Base-by-base conservation (phyloP, 164 flowering plant genomes). In the Liquidambar formosana region DNA sequence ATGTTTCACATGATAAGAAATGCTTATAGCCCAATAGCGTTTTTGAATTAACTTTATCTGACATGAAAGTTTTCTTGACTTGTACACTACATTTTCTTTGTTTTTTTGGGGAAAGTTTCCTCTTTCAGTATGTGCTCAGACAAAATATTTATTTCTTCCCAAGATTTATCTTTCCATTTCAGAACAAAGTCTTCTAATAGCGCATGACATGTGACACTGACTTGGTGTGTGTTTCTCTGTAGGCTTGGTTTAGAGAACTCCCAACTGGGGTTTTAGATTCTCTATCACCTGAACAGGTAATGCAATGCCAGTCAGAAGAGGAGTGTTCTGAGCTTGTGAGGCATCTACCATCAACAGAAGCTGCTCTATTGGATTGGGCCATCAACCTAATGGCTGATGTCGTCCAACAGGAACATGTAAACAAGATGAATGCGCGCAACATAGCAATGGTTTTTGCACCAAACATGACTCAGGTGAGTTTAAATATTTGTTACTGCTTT, bases 211-310 rank as follows among this genome's bases (percentile, higher is more conserved):
- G 41, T 33, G 41, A 33, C 6, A 43, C 33, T 70, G 63, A 41
- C 41, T 57, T 64, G 1, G 1, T 64, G 26, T 25, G 53, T 21
- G 44, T 61, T 18, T 21, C 41, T 64, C 13, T 44, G 5, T 41
- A 92, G 97, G 95, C 95, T 47, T 92, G 97, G 97, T 90, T 92
- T 71, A 81, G 97, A 77, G 97, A 92, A 76, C 89, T 92, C 13
- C 97, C 97, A 23, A 77, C 57, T 58, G 97, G 95, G 25, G 85
- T 92, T 26, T 77, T 92, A 76, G 97, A 92, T 79, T 79, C 94
- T 66, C 77, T 92, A 45, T 64, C 83, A 4, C 88, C 93, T 13
- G 95, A 92, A 77, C 86, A 88, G 69, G 91, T 92, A 61, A 90
- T 88, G 88, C 90, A 82, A 71, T 85, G 86, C 73, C 83, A 86